These are phyloP conservation scores for Urochloa ruziziensis DNA, from an alignment of 176 grass and related monocot genomes.

Conservation along the genomic window DNA sequence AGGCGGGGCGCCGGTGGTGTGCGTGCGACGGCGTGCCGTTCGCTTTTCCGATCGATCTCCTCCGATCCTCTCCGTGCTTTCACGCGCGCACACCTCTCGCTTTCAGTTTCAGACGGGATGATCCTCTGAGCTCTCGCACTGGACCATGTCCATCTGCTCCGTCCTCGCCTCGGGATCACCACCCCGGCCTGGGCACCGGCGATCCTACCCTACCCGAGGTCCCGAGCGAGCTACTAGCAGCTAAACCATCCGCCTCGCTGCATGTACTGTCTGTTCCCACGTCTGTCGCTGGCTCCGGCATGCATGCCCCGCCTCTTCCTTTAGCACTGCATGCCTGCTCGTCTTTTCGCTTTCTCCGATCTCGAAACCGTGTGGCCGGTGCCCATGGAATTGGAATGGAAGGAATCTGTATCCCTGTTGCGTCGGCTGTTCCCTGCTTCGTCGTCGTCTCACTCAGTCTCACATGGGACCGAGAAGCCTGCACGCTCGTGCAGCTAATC, in stretches of 20 bases:
- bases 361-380: slow-evolving; percentile 38
- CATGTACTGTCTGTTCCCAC: neutral
- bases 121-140: neutral
- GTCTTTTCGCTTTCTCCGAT: slow-evolving; percentile 40
- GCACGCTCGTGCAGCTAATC: neutral
- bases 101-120: too few species aligned
- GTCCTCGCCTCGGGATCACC: slow-evolving; percentile 44
- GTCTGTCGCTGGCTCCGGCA: neutral
- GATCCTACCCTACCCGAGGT: neutral
- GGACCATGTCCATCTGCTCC: slow-evolving; percentile 13
- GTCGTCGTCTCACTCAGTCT: neutral
- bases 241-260: too few species aligned
- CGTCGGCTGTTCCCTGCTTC: neutral
- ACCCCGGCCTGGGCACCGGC: neutral
- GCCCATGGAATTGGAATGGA: slow-evolving; percentile 31
- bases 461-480: slow-evolving; percentile 8
- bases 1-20: neutral
- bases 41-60: neutral
- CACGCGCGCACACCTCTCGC: neutral
- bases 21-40: slow-evolving; percentile 4
- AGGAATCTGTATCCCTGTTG: neutral
- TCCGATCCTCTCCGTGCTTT: neutral
- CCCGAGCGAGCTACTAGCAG: too few species aligned
- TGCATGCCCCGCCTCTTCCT: neutral
- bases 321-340: slow-evolving; percentile 21